Percentiles rank a stretch among this genome's conserved stretches.
Conservation (phyloP, 495 filamentous ascomycete genomes). For the Pseudomonodictys pantanalensis region DNA sequence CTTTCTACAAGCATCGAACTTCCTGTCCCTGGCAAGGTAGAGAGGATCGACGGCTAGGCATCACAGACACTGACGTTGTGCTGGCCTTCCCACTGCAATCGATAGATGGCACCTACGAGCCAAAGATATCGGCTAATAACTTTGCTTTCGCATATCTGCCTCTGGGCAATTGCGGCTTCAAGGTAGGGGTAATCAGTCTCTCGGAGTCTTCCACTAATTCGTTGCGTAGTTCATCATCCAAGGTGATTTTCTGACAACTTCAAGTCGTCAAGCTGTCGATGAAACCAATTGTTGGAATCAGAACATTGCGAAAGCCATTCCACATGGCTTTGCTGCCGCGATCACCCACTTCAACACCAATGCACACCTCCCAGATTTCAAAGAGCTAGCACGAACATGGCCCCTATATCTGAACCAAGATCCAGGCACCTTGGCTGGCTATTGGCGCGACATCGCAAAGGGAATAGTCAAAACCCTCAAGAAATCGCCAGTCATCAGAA, state of each 20-base stretch:
- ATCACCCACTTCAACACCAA: background rate
- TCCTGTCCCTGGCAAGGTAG: background rate
- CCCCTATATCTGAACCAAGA: background rate
- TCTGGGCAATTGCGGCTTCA: background rate
- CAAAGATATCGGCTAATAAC: background rate
- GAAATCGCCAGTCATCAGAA: background rate
- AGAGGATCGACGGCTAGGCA: background rate
- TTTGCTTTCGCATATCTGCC: background rate
- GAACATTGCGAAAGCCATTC: background rate
- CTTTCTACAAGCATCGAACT: background rate
- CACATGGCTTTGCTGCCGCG: background rate
- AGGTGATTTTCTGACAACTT: background rate
- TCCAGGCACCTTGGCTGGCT: background rate
- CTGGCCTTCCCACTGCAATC: background rate
- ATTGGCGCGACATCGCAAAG: background rate
- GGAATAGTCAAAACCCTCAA: background rate
- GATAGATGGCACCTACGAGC: background rate
- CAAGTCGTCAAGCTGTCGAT: background rate
- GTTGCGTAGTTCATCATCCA: background rate
- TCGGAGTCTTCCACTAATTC: background rate
- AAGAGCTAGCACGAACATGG: background rate
- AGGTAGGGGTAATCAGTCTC: background rate
- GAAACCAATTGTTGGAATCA: background rate
- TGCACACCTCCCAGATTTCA: background rate
- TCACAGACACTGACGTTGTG: background rate